Conservation (phyloP, 331 rosid genomes). For the Malus hybrid region DNA sequence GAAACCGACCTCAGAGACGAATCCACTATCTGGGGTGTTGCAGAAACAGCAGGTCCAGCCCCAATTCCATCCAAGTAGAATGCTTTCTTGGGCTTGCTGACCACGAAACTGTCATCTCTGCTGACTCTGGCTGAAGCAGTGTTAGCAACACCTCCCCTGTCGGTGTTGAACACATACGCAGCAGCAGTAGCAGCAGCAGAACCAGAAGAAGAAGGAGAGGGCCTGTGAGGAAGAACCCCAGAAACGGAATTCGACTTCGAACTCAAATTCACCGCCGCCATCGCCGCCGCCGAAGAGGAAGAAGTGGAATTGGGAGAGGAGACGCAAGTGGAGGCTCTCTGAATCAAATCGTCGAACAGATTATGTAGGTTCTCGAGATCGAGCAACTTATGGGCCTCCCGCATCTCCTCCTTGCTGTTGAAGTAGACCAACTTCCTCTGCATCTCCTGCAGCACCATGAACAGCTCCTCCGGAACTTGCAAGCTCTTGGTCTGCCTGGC, state of each 20-base stretch:
- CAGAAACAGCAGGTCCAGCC: constrained; percentile 33
- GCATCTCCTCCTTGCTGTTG: constrained; percentile 53
- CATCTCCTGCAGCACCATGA: constrained; percentile 69
- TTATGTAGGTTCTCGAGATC: constrained; percentile 61
- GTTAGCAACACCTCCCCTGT: constrained; percentile 20
- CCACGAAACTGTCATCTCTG: constrained; percentile 66
- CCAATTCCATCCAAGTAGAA: constrained; percentile 40
- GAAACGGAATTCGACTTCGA: constrained; percentile 24
- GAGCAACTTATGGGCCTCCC: constrained; percentile 58
- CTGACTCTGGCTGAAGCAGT: constrained; percentile 28
- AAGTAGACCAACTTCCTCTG: constrained; percentile 42
- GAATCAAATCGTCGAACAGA: constrained; percentile 68
- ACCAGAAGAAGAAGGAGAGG: constrained; percentile 1
- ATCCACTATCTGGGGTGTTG: constrained; percentile 50
- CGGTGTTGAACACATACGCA: constrained; percentile 23
- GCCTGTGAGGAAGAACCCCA: constrained; percentile 1
- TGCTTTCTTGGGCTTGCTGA: constrained; percentile 38
- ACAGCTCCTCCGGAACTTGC: constrained; percentile 64
- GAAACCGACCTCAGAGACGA: constrained; percentile 53
- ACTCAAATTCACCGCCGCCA: not conserved
- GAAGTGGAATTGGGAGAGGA: constrained; percentile 17
- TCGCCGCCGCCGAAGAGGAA: not conserved
- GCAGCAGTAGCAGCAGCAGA: constrained; percentile 3
- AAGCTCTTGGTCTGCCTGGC: constrained; percentile 37
- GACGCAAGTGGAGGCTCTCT: constrained; percentile 69